Conservation (phyloP, 2,329 filamentous ascomycete genomes). For the Neospermospora avenae region DNA sequence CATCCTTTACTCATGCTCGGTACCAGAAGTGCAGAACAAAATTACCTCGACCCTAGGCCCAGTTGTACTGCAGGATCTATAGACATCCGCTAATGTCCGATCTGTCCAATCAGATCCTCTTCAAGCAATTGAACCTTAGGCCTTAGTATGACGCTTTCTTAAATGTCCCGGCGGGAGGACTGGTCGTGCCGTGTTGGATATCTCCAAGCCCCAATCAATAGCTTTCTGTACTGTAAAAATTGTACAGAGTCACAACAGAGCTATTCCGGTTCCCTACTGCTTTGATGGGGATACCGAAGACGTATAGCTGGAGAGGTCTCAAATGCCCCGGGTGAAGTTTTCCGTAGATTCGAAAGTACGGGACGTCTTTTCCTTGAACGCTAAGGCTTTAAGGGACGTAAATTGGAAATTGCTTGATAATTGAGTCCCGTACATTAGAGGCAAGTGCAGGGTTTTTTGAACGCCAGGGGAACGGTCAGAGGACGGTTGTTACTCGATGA, state of each 20-base stretch:
- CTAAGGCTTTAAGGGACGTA: too few relatives aligned
- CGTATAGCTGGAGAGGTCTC: too few relatives aligned
- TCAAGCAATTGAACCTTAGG: neutral
- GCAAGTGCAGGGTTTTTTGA: too few relatives aligned
- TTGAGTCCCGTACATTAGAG: too few relatives aligned
- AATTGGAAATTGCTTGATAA: too few relatives aligned
- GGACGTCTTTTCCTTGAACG: too few relatives aligned
- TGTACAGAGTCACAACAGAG: neutral
- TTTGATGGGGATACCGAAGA: too few relatives aligned
- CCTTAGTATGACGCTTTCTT: neutral
- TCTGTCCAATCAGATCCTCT: neutral
- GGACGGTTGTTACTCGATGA: too few relatives aligned
- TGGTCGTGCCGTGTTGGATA: neutral
- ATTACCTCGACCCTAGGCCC: neutral
- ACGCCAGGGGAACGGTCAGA: too few relatives aligned
- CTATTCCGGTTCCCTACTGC: too few relatives aligned
- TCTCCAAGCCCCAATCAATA: neutral
- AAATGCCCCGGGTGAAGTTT: too few relatives aligned
- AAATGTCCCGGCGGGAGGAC: neutral
- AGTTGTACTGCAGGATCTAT: neutral
- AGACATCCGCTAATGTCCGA: neutral
- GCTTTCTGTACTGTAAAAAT: neutral
- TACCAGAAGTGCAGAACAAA: slow-evolving; percentile 3
- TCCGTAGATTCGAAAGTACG: too few relatives aligned
- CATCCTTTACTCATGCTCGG: neutral